Evolutionary conservation across 176 grass and related monocot species (phyloP).

Genomic region (Cymbopogon citratus): DNA sequence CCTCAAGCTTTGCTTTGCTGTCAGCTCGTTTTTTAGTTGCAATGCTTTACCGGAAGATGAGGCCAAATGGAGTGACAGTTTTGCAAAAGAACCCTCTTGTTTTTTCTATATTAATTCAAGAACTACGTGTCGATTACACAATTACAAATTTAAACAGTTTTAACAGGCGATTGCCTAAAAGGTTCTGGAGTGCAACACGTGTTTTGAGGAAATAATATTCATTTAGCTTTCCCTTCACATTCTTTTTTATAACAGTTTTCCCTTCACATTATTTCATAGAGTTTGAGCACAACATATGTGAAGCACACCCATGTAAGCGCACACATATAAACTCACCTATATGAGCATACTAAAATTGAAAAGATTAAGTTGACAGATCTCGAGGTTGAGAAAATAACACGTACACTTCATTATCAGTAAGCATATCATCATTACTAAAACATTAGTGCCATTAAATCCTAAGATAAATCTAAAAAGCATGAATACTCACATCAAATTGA

Average conservation of each 20-base stretch:
- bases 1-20: constrained; percentile 9
- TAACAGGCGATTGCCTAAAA: neutral
- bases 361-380: neutral
- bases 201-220: neutral
- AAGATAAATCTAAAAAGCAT: neutral
- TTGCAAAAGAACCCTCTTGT: neutral
- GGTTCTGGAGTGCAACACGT: neutral
- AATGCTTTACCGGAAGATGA: neutral
- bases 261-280: neutral
- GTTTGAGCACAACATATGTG: neutral
- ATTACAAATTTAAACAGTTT: neutral
- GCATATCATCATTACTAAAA: neutral
- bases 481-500: neutral
- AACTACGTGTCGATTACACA: neutral
- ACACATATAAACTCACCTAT: neutral
- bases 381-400: neutral
- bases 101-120: neutral
- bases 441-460: neutral
- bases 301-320: neutral
- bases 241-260: neutral
- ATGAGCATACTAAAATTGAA: neutral
- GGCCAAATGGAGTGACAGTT: neutral
- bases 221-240: neutral
- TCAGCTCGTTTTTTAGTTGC: constrained; percentile 1
- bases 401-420: accelerated